phyloP scores from a whole-genome alignment of 83 land plant species.

The Larix sibirica region DNA sequence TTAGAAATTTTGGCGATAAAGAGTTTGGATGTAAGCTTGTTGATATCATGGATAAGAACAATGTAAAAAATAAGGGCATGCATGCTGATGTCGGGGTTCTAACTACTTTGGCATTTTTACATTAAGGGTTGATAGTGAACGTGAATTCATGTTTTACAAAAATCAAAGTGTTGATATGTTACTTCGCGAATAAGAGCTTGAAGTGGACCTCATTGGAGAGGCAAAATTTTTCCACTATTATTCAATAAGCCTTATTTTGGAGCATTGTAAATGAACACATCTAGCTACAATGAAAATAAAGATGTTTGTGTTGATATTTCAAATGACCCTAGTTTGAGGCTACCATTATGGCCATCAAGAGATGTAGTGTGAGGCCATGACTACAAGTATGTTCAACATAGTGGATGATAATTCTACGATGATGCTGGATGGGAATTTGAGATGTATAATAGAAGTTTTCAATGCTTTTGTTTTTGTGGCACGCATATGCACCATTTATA shows the following conservation, averaged over 20 bases:
- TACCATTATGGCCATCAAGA: conserved; percentile 77
- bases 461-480: too few relatives aligned
- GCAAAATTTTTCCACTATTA: conserved; percentile 73
- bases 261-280: conserved; percentile 73
- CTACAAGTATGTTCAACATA: too few relatives aligned
- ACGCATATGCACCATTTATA: too few relatives aligned
- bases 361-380: conserved; percentile 43
- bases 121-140: conserved; percentile 67
- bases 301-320: conserved; percentile 60
- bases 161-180: conserved; percentile 90
- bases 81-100: conserved; percentile 65
- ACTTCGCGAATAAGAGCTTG: conserved; percentile 48
- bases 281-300: conserved; percentile 58
- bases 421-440: too few relatives aligned
- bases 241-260: conserved; percentile 81
- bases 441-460: too few relatives aligned
- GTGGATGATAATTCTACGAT: too few relatives aligned
- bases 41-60: conserved; percentile 58
- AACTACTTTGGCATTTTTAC: conserved; percentile 86
- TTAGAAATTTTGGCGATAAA: conserved; percentile 83
- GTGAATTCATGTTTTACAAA: conserved; percentile 82
- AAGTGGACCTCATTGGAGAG: conserved; percentile 11
- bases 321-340: conserved; percentile 81
- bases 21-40: conserved; percentile 80
- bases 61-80: conserved; percentile 52